Evolutionary conservation across 106 monocot genomes (phyloP).

Genomic region (Chionographis japonica): DNA sequence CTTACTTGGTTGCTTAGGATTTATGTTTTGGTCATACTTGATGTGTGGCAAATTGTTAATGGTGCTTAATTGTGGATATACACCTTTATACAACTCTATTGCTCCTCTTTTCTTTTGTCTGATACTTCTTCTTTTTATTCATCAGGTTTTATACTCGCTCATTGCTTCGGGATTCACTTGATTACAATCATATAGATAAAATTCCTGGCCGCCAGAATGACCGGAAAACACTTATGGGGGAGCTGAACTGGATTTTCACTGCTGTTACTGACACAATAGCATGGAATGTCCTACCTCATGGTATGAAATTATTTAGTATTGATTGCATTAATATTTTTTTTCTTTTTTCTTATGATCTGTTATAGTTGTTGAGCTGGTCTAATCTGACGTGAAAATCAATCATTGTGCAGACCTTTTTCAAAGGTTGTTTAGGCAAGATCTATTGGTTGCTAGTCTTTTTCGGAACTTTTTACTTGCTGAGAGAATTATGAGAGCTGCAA

Average conservation of each 20-base stretch:
- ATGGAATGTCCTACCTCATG: constrained; percentile 98
- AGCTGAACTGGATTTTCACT: constrained; percentile 98
- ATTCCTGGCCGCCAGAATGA: constrained; percentile 99
- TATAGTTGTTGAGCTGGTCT: not conserved
- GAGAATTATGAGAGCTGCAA: constrained; percentile 89
- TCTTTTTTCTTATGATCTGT: not conserved
- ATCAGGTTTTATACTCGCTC: constrained; percentile 88
- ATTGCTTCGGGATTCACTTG: constrained; percentile 70
- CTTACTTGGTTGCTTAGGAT: not conserved
- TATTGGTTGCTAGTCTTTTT: constrained; percentile 92
- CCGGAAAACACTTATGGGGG: constrained; percentile 92
- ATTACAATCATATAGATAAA: constrained; percentile 70
- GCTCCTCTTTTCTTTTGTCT: not conserved
- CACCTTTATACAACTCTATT: no score
- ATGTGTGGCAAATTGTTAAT: no score
- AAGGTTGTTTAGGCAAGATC: constrained; percentile 84
- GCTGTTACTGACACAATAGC: constrained; percentile 97
- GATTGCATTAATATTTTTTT: constrained; percentile 1
- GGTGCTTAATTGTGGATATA: no score
- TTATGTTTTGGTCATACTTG: not conserved
- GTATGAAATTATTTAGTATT: constrained; percentile 20
- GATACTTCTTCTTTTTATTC: constrained; percentile 3
- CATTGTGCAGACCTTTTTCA: constrained; percentile 75
- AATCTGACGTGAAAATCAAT: constrained; percentile 9
- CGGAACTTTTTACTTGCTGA: constrained; percentile 95